Evolutionary conservation across 2,329 filamentous ascomycete species (phyloP).

Genomic region (Colletotrichum incanum): DNA sequence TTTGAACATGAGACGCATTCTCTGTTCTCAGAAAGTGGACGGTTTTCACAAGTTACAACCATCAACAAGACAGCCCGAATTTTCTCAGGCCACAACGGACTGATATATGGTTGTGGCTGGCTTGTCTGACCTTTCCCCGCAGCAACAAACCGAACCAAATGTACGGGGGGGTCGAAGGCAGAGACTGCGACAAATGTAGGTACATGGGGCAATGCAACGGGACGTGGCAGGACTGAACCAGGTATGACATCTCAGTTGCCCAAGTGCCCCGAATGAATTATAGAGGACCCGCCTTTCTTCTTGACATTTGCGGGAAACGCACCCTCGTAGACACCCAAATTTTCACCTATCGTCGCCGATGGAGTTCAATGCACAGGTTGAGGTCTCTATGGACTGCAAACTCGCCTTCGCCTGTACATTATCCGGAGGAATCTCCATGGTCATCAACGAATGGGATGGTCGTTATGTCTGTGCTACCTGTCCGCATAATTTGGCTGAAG

Average conservation of each 20-base stretch:
- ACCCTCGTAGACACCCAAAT: neutral
- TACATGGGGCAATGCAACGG: neutral
- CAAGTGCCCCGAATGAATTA: neutral
- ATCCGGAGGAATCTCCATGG: too few relatives aligned
- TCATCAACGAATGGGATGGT: neutral
- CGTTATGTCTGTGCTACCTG: neutral
- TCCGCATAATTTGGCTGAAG: neutral
- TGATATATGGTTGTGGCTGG: neutral
- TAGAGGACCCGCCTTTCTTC: neutral
- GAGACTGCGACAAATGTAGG: neutral
- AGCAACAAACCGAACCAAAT: neutral
- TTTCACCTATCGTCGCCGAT: neutral
- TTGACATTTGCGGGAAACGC: neutral
- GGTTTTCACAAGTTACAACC: neutral
- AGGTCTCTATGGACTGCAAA: neutral
- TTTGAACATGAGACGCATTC: neutral
- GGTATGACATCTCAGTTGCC: neutral
- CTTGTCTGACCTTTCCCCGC: neutral
- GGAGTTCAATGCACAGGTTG: rapidly evolving
- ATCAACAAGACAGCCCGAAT: neutral
- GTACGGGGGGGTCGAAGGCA: neutral
- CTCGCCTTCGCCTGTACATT: neutral
- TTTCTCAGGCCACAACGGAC: neutral
- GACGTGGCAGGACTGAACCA: neutral
- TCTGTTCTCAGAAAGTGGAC: neutral